Base-by-base conservation (phyloP, 148 eudicot genomes). In the Amaranthus palmeri region DNA sequence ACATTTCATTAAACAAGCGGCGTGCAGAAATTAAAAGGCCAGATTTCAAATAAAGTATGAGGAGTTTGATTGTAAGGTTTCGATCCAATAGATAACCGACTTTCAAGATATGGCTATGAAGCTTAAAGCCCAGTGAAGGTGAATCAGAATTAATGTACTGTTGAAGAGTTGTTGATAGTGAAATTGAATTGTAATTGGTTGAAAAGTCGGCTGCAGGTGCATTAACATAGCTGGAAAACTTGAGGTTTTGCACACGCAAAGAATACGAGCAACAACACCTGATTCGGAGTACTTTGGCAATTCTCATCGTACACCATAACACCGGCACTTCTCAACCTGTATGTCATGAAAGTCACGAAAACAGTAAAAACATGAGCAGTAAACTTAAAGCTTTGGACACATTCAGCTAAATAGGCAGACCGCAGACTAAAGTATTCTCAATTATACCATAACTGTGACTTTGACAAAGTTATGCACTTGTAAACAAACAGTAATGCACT, bases 81-180 rank as follows among this genome's bases (percentile, higher is more conserved):
- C 76, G 74, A 73, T 88, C 86, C 74, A 90, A 82, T 36, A 62
- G 61, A 72, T 82, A 88, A 44, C 96, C 96, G 71, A 76, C 67
- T 84, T 95, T 89, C 58, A 91, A 54, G 77, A 91, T 77, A 79
- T 86, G 89, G 76, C 88, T 59, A 82, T 95, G 98, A 70, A 91
- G 78, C 84, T 89, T 91, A 59, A 83, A 88, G 61, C 98, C 98
- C 75, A 76, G 93, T 59, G 54, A 77, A 10, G 98, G 96, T 59
- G 80, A 44, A 77, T 78, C 96, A 42, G 97, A 89, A 72, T 88
- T 88, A 52, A 91, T 89, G 71, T 80, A 88, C 48, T 75, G 67
- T 78, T 89, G 97, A 51, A 95, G 79, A 17, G 78, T 69, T 12
- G 81, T 73, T 18, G 97, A 77, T 9, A 91, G 60, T 48, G 79